These are phyloP conservation scores for Lepiota venenata DNA, from an alignment of 768 basidiomycete genomes.

Conservation along the genomic window DNA sequence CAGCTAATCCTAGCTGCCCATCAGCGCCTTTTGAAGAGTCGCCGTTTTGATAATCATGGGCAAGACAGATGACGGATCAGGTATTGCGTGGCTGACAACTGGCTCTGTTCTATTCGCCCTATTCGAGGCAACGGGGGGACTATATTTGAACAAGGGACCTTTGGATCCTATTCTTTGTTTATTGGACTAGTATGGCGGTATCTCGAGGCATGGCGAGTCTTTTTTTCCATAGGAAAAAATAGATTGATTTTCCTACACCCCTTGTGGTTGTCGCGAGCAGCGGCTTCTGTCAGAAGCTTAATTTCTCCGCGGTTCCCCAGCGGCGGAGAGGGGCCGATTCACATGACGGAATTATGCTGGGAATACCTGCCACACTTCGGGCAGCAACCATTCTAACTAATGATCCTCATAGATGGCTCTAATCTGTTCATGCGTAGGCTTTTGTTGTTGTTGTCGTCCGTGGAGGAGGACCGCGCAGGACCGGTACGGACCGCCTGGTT, in stretches of 20 bases:
- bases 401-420: background rate
- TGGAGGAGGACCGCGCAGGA: slow-evolving; percentile 1
- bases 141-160: background rate
- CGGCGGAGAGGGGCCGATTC: background rate
- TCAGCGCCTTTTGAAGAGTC: background rate
- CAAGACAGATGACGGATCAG: background rate
- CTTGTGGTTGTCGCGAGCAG: background rate
- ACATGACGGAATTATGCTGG: slow-evolving; percentile 4
- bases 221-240: background rate
- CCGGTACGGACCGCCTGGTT: slow-evolving; percentile 11
- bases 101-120: background rate
- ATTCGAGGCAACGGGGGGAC: background rate
- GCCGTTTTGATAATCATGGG: background rate
- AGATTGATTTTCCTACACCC: background rate
- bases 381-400: background rate
- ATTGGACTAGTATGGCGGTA: background rate
- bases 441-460: background rate
- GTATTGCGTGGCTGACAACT: background rate
- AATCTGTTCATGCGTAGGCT: background rate
- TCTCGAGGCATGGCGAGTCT: background rate
- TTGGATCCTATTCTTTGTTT: background rate
- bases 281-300: slow-evolving; percentile 8
- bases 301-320: slow-evolving; percentile 8
- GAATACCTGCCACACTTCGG: background rate
- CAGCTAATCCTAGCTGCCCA: background rate